Evolutionary conservation across 2,329 filamentous ascomycete genomes (phyloP).

Genomic region (Pseudogymnoascus sp.): DNA sequence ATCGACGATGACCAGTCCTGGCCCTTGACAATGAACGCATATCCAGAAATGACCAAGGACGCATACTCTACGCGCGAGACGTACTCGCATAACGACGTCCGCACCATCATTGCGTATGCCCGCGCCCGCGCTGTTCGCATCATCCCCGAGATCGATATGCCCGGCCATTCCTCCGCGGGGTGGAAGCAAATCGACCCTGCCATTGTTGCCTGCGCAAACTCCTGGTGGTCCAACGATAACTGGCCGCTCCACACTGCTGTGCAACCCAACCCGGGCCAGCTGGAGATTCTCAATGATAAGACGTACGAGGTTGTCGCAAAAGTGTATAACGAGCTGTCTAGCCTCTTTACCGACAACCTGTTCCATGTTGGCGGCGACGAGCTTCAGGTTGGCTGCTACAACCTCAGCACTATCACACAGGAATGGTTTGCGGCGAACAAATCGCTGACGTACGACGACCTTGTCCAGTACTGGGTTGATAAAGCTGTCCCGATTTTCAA

Average conservation of each 20-base stretch:
- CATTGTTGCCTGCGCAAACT: conserved; percentile 50
- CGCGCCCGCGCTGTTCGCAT: conserved; percentile 61
- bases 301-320: conserved; percentile 54
- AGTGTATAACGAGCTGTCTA: conserved; percentile 62
- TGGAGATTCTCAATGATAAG: conserved; percentile 65
- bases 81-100: conserved; percentile 60
- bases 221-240: conserved; percentile 56
- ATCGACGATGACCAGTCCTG: conserved; percentile 76
- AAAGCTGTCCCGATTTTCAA: conserved; percentile 58
- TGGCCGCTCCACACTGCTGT: conserved; percentile 60
- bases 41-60: conserved; percentile 68
- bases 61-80: conserved; percentile 61
- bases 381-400: conserved; percentile 51
- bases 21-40: conserved; percentile 68
- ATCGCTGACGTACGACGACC: conserved; percentile 60
- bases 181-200: conserved; percentile 62
- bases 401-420: conserved; percentile 45
- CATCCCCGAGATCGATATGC: conserved; percentile 71
- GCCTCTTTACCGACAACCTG: conserved; percentile 63
- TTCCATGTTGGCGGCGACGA: conserved; percentile 87
- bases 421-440: conserved; percentile 65
- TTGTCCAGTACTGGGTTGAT: conserved; percentile 63
- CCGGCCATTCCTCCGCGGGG: conserved; percentile 61
- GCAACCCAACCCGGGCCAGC: conserved; percentile 49
- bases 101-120: conserved; percentile 64